Evolutionary conservation across 2,329 filamentous ascomycete genomes (phyloP), one percentile per base, ranked within the genome.

Genomic region (Corynespora cassiicola): DNA sequence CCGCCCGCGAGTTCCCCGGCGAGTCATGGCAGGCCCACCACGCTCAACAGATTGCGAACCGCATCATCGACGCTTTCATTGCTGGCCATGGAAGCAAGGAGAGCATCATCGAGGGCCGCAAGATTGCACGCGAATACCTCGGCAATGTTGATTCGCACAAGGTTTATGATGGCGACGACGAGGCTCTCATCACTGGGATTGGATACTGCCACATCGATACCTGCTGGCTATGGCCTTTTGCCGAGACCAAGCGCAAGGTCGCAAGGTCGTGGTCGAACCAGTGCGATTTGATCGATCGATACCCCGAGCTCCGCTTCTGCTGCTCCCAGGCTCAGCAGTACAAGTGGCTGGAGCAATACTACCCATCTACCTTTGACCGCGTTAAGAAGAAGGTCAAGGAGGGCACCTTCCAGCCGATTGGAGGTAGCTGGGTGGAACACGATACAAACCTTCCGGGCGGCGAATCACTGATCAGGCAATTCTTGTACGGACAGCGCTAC

Each of bases 171-270:
- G 83, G 78, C 32, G 85, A 83, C 47, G 85, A 85, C 17, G 78
- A 86, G 21, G 82, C 89, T 2, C 78, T 95, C 42, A 88, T 97
- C 3, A 94, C 84, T 56, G 92, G 84, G 22, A 92, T 97, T 51
- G 94, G 94, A 0, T 90, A 99, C 67, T 99, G 94, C 56, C 94
- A 99, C 69, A 99, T 99, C 53, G 94, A 97, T 70, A 95, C 87
- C 18, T 96, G 92, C 70, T 99, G 94, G 94, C 78, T 99, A 22
- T 99, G 94, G 94, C 94, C 94, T 0, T 99, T 90, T 81, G 94
- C 87, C 7, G 94, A 99, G 75, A 97, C 94, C 0, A 96, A 95
- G 73, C 87, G 94, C 60, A 99, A 99, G 75, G 87, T 97, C 19
- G 91, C 87, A 14, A 84, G 94, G 29, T 96, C 91, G 7, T 99